A percentile compares a stretch with the other conserved stretches of the same genome.
Conservation (phyloP, 768 basidiomycete genomes). For the Tricholoma furcatifolium region DNA sequence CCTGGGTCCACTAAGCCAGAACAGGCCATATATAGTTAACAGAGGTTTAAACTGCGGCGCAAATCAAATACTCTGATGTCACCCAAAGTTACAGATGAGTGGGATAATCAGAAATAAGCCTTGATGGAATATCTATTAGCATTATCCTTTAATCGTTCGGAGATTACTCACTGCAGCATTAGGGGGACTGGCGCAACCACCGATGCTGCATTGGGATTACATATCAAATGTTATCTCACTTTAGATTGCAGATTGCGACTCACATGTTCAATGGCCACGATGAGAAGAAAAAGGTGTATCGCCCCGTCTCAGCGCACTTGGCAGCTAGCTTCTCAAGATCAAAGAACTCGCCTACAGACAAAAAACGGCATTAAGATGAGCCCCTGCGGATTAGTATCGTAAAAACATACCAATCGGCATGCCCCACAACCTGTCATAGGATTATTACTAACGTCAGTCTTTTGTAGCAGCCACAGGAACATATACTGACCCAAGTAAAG, state of each 20-base stretch:
- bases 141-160: not conserved
- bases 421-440: slow-evolving; percentile 55
- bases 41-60: slow-evolving; percentile 1
- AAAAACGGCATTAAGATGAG: not conserved
- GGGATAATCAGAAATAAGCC: slow-evolving; percentile 28
- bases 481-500: slow-evolving; percentile 52
- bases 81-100: not conserved
- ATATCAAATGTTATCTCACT: not conserved
- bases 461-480: not conserved
- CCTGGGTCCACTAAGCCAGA: too few relatives aligned
- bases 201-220: slow-evolving; percentile 39
- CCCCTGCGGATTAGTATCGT: slow-evolving; percentile 3
- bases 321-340: slow-evolving; percentile 64
- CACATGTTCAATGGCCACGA: slow-evolving; percentile 76
- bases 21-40: too few relatives aligned
- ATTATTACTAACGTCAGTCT: slow-evolving; percentile 15
- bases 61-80: not conserved
- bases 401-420: slow-evolving; percentile 61
- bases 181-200: slow-evolving; percentile 68
- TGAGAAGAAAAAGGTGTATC: slow-evolving; percentile 76
- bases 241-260: slow-evolving; percentile 20
- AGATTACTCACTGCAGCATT: slow-evolving; percentile 60
- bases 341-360: slow-evolving; percentile 59
- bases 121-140: slow-evolving; percentile 5
- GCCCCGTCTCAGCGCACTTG: slow-evolving; percentile 51